A percentile compares a stretch with the other conserved stretches of the same genome.
These are phyloP conservation scores for Euphorbia tirucalli DNA, from an alignment of 345 rosid genomes.

Conservation along the genomic window DNA sequence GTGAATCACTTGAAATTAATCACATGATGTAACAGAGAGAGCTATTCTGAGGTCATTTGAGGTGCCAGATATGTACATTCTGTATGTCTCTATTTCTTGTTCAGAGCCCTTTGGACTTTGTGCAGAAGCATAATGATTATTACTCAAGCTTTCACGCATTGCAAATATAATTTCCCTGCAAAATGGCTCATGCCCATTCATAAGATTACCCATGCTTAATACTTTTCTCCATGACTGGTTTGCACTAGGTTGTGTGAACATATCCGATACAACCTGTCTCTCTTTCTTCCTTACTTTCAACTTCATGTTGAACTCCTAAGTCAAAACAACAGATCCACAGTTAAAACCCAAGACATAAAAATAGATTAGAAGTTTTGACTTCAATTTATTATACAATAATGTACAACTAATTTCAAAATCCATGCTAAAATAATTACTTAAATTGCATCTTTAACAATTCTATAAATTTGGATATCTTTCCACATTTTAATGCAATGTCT, in stretches of 20 bases:
- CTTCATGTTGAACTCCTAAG: constrained; percentile 63
- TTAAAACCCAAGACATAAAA: too few relatives aligned
- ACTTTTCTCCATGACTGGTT: constrained; percentile 98
- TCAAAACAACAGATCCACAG: constrained; percentile 17
- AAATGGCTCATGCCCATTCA: constrained; percentile 91
- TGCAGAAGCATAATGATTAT: constrained; percentile 52
- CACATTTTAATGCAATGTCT: too few relatives aligned
- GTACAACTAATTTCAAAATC: too few relatives aligned
- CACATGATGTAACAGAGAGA: constrained; percentile 78
- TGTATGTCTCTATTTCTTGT: constrained; percentile 71
- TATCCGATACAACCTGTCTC: constrained; percentile 56
- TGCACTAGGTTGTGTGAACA: constrained; percentile 72
- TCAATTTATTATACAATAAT: too few relatives aligned
- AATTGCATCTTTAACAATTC: too few relatives aligned
- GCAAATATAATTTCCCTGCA: constrained; percentile 78
- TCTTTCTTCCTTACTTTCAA: constrained; percentile 51
- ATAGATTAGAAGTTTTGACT: too few relatives aligned
- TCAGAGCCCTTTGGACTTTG: constrained; percentile 29
- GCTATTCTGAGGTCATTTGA: constrained; percentile 94
- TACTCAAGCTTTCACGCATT: constrained; percentile 45
- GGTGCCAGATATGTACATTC: constrained; percentile 88
- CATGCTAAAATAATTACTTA: too few relatives aligned
- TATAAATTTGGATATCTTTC: too few relatives aligned
- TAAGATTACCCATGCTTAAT: constrained; percentile 93
- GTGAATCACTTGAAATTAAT: constrained; percentile 32